phyloP scores from a whole-genome alignment of 1,284 basidiomycete species.

The Pseudozyma thailandica region DNA sequence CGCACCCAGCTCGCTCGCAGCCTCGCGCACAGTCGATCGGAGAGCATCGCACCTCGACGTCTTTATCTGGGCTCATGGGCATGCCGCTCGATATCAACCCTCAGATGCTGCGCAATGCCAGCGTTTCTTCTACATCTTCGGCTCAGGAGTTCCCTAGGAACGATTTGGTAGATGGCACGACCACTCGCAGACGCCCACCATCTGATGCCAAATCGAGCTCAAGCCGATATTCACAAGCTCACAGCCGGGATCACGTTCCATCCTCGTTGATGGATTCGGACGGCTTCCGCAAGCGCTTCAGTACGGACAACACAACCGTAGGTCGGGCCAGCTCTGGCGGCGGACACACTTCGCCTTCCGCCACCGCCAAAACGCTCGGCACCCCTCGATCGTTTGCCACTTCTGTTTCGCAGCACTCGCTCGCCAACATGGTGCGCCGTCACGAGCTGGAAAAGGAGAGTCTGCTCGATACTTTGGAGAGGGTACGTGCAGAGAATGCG shows the following conservation, averaged over 20 bases:
- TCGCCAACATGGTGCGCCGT: slow-evolving; percentile 48
- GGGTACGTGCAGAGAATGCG: slow-evolving; percentile 40
- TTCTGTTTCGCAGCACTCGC: slow-evolving; percentile 39
- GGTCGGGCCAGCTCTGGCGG: slow-evolving; percentile 47
- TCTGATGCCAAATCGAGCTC: slow-evolving; percentile 43
- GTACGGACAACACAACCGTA: slow-evolving; percentile 43
- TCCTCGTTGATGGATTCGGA: slow-evolving; percentile 31
- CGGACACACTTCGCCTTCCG: slow-evolving; percentile 57
- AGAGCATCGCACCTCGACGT: slow-evolving; percentile 35
- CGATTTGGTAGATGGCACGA: slow-evolving; percentile 9
- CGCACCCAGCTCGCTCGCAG: slow-evolving; percentile 9
- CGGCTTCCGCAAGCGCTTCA: slow-evolving; percentile 40
- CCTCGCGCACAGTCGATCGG: slow-evolving; percentile 13
- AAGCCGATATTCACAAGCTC: slow-evolving; percentile 39
- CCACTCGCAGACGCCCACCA: slow-evolving; percentile 24
- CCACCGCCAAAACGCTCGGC: slow-evolving; percentile 56
- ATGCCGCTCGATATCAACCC: slow-evolving; percentile 39
- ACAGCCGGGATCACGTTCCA: slow-evolving; percentile 34
- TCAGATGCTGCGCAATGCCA: slow-evolving; percentile 39
- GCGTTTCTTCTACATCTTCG: slow-evolving; percentile 34
- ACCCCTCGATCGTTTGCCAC: slow-evolving; percentile 52
- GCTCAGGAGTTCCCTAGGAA: slow-evolving; percentile 10
- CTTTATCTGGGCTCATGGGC: slow-evolving; percentile 51
- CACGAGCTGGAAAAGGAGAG: slow-evolving; percentile 60
- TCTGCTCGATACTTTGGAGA: slow-evolving; percentile 54